phyloP scores from a whole-genome alignment of 306 rosid genomes.

The Begonia peltatifolia region DNA sequence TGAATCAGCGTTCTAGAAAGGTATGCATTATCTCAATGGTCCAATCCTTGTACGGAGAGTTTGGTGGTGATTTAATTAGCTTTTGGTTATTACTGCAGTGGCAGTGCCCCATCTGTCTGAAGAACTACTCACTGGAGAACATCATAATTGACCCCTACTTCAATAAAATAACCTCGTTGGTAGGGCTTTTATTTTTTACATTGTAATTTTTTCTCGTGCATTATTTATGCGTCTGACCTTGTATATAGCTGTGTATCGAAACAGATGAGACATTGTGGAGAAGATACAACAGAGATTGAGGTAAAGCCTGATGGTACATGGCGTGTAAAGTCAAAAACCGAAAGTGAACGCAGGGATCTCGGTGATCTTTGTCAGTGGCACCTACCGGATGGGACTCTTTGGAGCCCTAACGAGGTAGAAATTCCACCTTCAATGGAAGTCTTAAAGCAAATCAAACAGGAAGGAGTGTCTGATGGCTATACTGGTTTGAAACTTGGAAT shows the following conservation, averaged over 20 bases:
- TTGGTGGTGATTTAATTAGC: constrained; percentile 10
- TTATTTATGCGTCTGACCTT: neutral
- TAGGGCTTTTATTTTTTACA: constrained; percentile 16
- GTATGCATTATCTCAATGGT: constrained; percentile 12
- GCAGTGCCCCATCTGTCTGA: constrained; percentile 95
- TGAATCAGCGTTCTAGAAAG: constrained; percentile 96
- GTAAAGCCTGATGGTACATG: constrained; percentile 95
- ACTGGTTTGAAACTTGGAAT: constrained; percentile 60
- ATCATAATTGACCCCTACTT: constrained; percentile 85
- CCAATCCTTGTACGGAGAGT: constrained; percentile 1
- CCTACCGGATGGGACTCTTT: constrained; percentile 51
- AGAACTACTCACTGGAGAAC: constrained; percentile 81
- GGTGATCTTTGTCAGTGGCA: constrained; percentile 76
- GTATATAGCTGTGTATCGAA: constrained; percentile 3
- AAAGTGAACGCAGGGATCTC: constrained; percentile 59
- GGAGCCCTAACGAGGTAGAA: constrained; percentile 29
- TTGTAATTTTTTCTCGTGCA: constrained; percentile 1
- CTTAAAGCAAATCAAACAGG: constrained; percentile 62
- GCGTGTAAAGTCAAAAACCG: constrained; percentile 81
- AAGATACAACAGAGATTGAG: constrained; percentile 79
- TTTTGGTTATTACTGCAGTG: constrained; percentile 57
- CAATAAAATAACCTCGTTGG: constrained; percentile 64
- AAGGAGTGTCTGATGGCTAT: constrained; percentile 68
- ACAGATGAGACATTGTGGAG: constrained; percentile 85
- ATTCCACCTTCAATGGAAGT: constrained; percentile 32